phyloP scores from a whole-genome alignment of 768 basidiomycete genomes.

The Leccinum arenicola region DNA sequence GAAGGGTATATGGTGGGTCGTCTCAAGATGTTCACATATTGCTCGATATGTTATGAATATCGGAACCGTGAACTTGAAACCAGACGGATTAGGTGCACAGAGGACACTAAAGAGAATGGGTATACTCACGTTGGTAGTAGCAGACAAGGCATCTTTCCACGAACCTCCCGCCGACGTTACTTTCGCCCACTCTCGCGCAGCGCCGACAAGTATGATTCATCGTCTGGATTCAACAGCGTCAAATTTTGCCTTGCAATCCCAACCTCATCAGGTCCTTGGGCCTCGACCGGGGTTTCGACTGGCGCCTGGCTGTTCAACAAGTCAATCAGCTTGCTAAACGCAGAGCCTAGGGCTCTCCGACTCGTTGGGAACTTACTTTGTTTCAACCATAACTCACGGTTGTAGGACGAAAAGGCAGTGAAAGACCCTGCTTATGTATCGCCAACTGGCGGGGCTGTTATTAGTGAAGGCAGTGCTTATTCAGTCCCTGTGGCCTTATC shows the following conservation, averaged over 20 bases:
- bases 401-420: not conserved
- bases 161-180: no score
- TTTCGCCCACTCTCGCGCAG: not conserved
- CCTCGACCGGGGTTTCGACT: not conserved
- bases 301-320: constrained; percentile 1
- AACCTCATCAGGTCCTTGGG: constrained; percentile 10
- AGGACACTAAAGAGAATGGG: no score
- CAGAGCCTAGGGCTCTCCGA: not conserved
- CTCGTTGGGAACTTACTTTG: not conserved
- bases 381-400: constrained; percentile 2
- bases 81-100: no score
- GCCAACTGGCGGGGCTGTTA: not conserved
- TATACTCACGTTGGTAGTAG: no score
- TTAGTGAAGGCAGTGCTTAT: not conserved
- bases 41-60: no score
- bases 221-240: not conserved
- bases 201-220: constrained; percentile 7
- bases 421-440: not conserved
- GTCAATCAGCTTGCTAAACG: not conserved
- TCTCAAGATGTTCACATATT: no score
- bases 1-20: no score
- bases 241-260: constrained; percentile 11
- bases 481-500: not conserved
- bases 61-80: no score
- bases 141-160: no score